Conservation (phyloP, 2,329 filamentous ascomycete species). For the Plenodomus biglobosus region DNA sequence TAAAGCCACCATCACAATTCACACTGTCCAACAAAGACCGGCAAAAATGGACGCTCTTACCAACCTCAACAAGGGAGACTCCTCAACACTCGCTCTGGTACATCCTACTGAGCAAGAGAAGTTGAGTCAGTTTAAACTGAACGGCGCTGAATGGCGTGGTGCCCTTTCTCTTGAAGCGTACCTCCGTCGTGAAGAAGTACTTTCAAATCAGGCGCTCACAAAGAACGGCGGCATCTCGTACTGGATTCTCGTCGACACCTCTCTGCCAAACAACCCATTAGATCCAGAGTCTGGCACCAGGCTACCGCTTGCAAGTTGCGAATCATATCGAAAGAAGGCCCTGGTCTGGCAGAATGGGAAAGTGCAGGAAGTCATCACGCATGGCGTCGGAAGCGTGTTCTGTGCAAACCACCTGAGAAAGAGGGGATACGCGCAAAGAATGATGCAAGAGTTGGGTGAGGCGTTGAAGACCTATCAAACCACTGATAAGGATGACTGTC, state of each 20-base stretch:
- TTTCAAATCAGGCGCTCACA: constrained; percentile 56
- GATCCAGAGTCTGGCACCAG: constrained; percentile 43
- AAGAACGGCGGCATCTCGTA: constrained; percentile 58
- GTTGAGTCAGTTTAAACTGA: constrained; percentile 54
- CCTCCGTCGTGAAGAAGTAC: constrained; percentile 58
- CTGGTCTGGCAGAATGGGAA: constrained; percentile 50
- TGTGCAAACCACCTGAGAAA: constrained; percentile 67
- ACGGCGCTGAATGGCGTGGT: constrained; percentile 61
- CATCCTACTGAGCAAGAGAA: constrained; percentile 59
- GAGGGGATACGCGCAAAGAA: constrained; percentile 73
- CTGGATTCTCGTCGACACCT: constrained; percentile 61
- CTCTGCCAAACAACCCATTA: constrained; percentile 34
- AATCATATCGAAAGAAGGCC: constrained; percentile 56
- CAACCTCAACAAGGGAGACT: constrained; percentile 52
- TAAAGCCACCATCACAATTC: not conserved
- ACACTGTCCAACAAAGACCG: constrained; percentile 9
- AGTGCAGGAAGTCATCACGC: constrained; percentile 61
- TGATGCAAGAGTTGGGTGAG: constrained; percentile 71
- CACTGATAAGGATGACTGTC: constrained; percentile 41
- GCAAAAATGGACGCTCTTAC: constrained; percentile 22
- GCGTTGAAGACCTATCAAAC: constrained; percentile 57
- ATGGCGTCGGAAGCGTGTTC: constrained; percentile 82
- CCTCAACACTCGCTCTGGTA: constrained; percentile 56
- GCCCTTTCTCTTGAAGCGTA: constrained; percentile 58
- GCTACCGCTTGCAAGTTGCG: constrained; percentile 59